phyloP scores from a whole-genome alignment of 305 asterid species.

The Solanum hybrid region DNA sequence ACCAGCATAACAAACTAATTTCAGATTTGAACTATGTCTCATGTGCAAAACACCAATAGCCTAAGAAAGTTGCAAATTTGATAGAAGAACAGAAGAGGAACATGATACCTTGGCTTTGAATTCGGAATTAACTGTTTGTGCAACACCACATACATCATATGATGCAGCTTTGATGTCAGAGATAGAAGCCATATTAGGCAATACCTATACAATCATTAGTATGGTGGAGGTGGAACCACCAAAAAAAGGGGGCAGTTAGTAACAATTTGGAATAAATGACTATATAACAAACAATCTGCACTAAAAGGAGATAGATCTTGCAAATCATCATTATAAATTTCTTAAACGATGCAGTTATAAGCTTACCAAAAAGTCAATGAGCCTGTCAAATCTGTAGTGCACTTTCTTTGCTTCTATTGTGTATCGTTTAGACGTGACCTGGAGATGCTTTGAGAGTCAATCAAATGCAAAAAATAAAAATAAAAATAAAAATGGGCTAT shows the following conservation, averaged over 20 bases:
- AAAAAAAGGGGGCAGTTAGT: background rate
- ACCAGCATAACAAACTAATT: background rate
- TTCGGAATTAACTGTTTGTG: slow-evolving; percentile 51
- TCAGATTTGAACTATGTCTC: background rate
- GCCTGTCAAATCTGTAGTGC: slow-evolving; percentile 70
- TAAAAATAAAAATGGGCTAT: background rate
- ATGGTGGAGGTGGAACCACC: background rate
- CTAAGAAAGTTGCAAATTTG: background rate
- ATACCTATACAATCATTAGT: slow-evolving; percentile 39
- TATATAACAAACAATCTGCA: slow-evolving; percentile 3
- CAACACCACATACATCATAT: slow-evolving; percentile 74
- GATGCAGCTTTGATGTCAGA: slow-evolving; percentile 77
- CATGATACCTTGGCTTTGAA: slow-evolving; percentile 65
- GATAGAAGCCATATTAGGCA: slow-evolving; percentile 89
- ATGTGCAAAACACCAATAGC: background rate
- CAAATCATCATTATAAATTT: background rate
- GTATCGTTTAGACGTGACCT: slow-evolving; percentile 91
- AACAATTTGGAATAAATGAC: slow-evolving; percentile 10
- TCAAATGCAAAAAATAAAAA: slow-evolving; percentile 3
- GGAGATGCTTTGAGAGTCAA: slow-evolving; percentile 11
- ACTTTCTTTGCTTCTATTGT: slow-evolving; percentile 74
- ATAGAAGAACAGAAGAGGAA: background rate
- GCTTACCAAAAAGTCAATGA: slow-evolving; percentile 75
- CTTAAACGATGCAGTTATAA: background rate
- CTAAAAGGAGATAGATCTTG: background rate